These are phyloP conservation scores for Fusarium oxysporum DNA, from an alignment of 2,329 filamentous ascomycete species.

Conservation along the genomic window DNA sequence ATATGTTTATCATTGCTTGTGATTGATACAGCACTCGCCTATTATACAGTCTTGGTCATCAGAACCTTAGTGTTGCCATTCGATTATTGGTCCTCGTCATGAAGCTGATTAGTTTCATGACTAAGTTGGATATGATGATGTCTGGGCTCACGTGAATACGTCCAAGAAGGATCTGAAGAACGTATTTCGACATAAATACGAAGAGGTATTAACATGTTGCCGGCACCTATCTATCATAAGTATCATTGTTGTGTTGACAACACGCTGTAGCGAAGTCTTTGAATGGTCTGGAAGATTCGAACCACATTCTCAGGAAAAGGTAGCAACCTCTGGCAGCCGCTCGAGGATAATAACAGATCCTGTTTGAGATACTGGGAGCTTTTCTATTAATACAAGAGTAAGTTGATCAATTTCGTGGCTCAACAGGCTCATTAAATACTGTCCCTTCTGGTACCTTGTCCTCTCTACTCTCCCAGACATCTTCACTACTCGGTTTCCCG, in stretches of 20 bases:
- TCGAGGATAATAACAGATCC: neutral
- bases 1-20: neutral
- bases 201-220: too few relatives aligned
- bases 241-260: neutral
- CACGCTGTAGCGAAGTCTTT: neutral
- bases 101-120: neutral
- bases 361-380: neutral
- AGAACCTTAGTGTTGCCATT: neutral
- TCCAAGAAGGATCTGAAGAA: neutral
- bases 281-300: neutral
- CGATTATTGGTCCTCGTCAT: neutral
- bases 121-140: neutral
- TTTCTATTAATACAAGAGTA: conserved; percentile 7
- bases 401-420: conserved; percentile 31
- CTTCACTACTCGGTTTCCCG: conserved; percentile 80
- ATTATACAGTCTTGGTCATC: fast-evolving
- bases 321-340: neutral
- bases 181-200: neutral
- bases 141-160: neutral
- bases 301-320: too few relatives aligned
- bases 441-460: conserved; percentile 65
- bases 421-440: conserved; percentile 58
- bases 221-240: neutral
- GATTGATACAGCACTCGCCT: too few relatives aligned
- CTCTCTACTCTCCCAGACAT: conserved; percentile 85